Evolutionary conservation across 2,329 filamentous ascomycete species (phyloP).

Genomic region (Xylaria arbuscula): DNA sequence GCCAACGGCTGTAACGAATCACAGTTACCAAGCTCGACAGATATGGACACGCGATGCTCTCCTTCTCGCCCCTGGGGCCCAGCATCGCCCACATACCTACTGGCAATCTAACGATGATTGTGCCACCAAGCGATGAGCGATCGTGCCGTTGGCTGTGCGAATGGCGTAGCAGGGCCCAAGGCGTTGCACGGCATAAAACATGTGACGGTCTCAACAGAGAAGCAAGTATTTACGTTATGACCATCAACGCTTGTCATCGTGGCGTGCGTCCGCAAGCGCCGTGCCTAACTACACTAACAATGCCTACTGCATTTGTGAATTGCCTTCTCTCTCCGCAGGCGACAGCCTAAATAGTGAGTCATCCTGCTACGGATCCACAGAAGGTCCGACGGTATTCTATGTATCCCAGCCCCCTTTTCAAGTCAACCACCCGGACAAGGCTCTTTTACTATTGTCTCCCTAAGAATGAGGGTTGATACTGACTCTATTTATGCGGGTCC

Average conservation of each 20-base stretch:
- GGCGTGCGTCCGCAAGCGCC: slow-evolving; percentile 24
- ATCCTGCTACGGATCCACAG: slow-evolving; percentile 31
- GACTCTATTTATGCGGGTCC: not conserved
- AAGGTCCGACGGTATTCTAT: slow-evolving; percentile 24
- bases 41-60: slow-evolving; percentile 16
- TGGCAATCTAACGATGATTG: slow-evolving; percentile 14
- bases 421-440: slow-evolving; percentile 9
- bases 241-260: slow-evolving; percentile 24
- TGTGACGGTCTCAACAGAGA: slow-evolving; percentile 15
- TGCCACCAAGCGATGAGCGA: slow-evolving; percentile 15
- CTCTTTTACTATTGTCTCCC: not conserved
- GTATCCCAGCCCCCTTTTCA: slow-evolving; percentile 29
- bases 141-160: slow-evolving; percentile 12
- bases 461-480: not conserved
- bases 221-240: slow-evolving; percentile 16
- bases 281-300: slow-evolving; percentile 1
- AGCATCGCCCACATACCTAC: slow-evolving; percentile 6
- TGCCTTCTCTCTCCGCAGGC: slow-evolving; percentile 41
- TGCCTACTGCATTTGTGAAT: slow-evolving; percentile 9
- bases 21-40: slow-evolving; percentile 22
- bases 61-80: slow-evolving; percentile 9
- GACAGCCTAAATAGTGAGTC: slow-evolving; percentile 48
- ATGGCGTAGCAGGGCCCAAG: slow-evolving; percentile 5
- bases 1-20: slow-evolving; percentile 41
- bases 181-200: slow-evolving; percentile 27